Percentiles rank a stretch among this genome's conserved stretches.
These are phyloP conservation scores for Ephemerocybe angulata DNA, from an alignment of 768 basidiomycete genomes.

Conservation along the genomic window DNA sequence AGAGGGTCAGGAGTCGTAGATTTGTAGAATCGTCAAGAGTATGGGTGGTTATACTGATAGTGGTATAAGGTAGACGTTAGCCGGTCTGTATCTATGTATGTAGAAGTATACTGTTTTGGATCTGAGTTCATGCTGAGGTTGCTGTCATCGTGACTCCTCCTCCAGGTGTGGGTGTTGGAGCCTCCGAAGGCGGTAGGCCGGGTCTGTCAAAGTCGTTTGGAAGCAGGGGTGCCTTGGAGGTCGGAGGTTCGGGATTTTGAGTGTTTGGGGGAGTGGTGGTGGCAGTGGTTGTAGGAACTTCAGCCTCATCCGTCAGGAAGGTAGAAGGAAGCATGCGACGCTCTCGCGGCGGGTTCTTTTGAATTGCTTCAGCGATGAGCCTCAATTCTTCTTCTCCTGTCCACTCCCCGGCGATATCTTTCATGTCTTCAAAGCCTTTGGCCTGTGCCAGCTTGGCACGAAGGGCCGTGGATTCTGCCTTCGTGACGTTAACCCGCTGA, in stretches of 20 bases:
- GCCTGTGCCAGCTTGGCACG: constrained; percentile 53
- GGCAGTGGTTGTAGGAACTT: constrained; percentile 7
- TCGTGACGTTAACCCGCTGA: constrained; percentile 50
- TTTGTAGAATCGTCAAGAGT: too few relatives aligned
- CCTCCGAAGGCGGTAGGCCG: background rate
- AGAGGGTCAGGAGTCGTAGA: background rate
- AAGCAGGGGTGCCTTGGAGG: constrained; percentile 46
- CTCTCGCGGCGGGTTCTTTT: constrained; percentile 37
- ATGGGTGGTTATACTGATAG: too few relatives aligned
- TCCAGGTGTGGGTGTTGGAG: constrained; percentile 8
- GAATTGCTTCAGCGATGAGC: constrained; percentile 51
- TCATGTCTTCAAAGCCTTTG: constrained; percentile 58
- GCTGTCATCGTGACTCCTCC: too few relatives aligned
- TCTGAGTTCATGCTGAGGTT: background rate
- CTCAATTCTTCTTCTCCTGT: constrained; percentile 61
- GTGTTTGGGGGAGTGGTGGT: constrained; percentile 48
- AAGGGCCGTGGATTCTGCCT: constrained; percentile 54
- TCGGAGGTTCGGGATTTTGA: constrained; percentile 57
- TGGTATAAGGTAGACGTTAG: too few relatives aligned
- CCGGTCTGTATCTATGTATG: background rate
- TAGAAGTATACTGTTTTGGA: background rate
- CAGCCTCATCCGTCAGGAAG: background rate
- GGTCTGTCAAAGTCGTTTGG: constrained; percentile 34
- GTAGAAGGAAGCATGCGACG: constrained; percentile 31
- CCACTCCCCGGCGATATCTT: constrained; percentile 48